Evolutionary conservation across 805 yeast species (phyloP), one percentile per base, ranked within the genome.

Genomic region (Komagataella populi): DNA sequence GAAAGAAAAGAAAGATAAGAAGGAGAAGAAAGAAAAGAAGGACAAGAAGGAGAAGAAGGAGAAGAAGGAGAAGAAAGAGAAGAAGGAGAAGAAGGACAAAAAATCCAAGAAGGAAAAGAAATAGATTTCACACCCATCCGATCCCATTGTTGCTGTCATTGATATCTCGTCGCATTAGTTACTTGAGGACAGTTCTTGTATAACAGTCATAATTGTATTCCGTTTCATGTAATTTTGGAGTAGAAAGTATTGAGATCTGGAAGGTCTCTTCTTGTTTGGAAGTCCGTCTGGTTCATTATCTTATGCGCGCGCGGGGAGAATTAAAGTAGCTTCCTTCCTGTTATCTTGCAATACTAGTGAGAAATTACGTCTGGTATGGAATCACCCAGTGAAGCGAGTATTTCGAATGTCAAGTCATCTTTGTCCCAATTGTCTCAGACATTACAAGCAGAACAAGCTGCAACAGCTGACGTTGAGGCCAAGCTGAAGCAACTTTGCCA

Each of bases 31-130:
- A 45, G 59, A 54, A 47, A 55, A 54, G 49, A 53, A 56, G 47
- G 50, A 58, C 51, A 46, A 56, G 43, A 55, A 60, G 49, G 55
- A 57, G 7, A 52, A 60, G 54, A 57, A 56, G 59, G 58, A 54
- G 51, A 55, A 56, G 56, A 60, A 55, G 22, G 54, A 50, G 36
- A 58, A 59, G 60, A 57, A 62, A 53, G 59, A 60, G 46, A 55
- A 55, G 54, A 55, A 58, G 53, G 53, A 52, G 14, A 30, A 30
- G 39, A 30, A 30, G 39, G 39, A 30, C 39, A 30, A 30, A 30
- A 30, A 30, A 30, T 30, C 39, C 44, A 49, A 49, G 48, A 49
- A 45, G 44, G 43, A 23, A n/a, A 49, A 49, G 52, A 30, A 49
- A 49, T 43, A 47, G 49, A 24, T 6, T 49, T n/a, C 16, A 16